Evolutionary conservation across 2,329 filamentous ascomycete species (phyloP).

Genomic region (Verticillium albo-atrum): DNA sequence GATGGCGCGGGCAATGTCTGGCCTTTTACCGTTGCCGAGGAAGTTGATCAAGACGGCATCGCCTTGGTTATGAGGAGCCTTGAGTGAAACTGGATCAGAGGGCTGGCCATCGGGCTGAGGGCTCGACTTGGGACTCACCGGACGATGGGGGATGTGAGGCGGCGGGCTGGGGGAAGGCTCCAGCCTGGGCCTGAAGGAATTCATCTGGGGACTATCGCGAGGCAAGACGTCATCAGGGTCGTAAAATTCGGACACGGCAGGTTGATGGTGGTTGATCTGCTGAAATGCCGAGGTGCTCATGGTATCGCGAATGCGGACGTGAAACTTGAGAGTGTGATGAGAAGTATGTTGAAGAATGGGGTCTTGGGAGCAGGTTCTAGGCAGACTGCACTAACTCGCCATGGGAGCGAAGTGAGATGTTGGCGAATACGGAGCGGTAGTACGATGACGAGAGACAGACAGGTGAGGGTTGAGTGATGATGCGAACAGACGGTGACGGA

Average conservation of each 20-base stretch:
- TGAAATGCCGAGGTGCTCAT: conserved; percentile 35
- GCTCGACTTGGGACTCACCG: conserved; percentile 36
- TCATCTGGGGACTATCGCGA: conserved; percentile 33
- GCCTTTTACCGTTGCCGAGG: conserved; percentile 59
- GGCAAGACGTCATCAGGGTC: conserved; percentile 39
- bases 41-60: conserved; percentile 64
- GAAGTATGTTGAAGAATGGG: background rate
- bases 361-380: conserved; percentile 12
- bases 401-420: conserved; percentile 16
- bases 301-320: conserved; percentile 22
- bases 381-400: conserved; percentile 23
- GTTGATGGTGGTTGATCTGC: conserved; percentile 23
- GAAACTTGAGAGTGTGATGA: background rate
- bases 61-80: conserved; percentile 52
- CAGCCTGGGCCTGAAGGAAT: conserved; percentile 11
- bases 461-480: background rate
- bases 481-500: background rate
- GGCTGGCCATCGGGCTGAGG: conserved; percentile 34
- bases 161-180: conserved; percentile 42
- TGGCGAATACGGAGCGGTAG: background rate
- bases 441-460: background rate
- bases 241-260: conserved; percentile 29
- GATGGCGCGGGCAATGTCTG: conserved; percentile 59
- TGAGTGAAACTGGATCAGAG: conserved; percentile 44
- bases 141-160: conserved; percentile 37